Base-by-base conservation (phyloP, 164 flowering plant genomes). In the Vitis rotundifolia region DNA sequence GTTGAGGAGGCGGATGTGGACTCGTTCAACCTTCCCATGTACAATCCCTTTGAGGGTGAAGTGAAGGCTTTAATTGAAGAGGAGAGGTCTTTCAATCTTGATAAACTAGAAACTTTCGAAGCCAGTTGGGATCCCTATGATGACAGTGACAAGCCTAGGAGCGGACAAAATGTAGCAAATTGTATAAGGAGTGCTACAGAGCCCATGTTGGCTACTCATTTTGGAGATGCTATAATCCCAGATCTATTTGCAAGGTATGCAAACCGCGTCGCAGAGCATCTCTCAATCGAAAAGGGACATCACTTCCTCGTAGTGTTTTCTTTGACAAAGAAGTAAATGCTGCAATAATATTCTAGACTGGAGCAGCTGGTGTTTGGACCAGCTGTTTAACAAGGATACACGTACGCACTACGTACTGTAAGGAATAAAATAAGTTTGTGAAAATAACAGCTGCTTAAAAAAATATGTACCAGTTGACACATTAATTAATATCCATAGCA, bases 171-270 rank as follows among this genome's bases (percentile, higher is more conserved):
- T 8, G 52, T 65, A 0, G 68, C 78, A 12, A 64, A 64, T 3
- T 26, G 19, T 3, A 50, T 71, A 9, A 74, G 81, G 56, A 72
- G 70, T 1, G 60, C 63, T 11, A 15, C n/a, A 0, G 80, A 78
- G 49, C 44, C 77, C n/a, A 0, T 78, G 55, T 63, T 78, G 0
- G 70, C 66, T 48, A 59, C 18, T 55, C 80, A 78, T 57, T 74
- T 74, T 19, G 80, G 72, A 37, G 48, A 47, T 1, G 64, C n/a
- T 0, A 15, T 71, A 8, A 71, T 73, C 0, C 77, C 74, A 8
- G 18, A 2, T 9, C 44, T 75, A 26, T 70, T 75, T 26, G 13
- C 1, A 2, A 70, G 67, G 54, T 66, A 48, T 26, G 63, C 67
- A 11, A 9, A 11, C 8, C 9, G 14, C 14, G 55, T 66, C 3